A percentile compares a stretch with the other conserved stretches of the same genome.
Evolutionary conservation across 345 rosid genomes (phyloP).

Genomic region (Eucalyptus sp.): DNA sequence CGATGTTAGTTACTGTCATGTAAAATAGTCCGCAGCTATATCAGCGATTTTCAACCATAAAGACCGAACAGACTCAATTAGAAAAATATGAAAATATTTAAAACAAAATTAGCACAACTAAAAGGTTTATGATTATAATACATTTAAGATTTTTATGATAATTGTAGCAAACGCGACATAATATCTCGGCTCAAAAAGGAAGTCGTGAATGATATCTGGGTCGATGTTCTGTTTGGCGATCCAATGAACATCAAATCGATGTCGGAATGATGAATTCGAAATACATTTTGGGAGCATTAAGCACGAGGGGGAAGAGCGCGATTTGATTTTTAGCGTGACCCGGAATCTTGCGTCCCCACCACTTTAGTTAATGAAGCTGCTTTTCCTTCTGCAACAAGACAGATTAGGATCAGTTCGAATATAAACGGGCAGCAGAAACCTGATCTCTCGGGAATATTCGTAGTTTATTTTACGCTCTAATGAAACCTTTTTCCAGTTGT

Average conservation of each 20-base stretch:
- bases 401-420: neutral
- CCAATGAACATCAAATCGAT: neutral
- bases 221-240: neutral
- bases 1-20: accelerated
- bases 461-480: neutral
- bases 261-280: neutral
- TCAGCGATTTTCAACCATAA: neutral
- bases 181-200: neutral
- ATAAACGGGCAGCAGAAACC: neutral
- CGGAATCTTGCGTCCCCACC: neutral
- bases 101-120: accelerated
- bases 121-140: accelerated
- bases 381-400: neutral
- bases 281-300: neutral
- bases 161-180: neutral
- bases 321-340: neutral
- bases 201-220: accelerated
- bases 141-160: too few species aligned
- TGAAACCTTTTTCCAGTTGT: neutral
- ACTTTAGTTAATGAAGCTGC: neutral
- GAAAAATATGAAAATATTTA: accelerated
- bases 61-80: too few species aligned
- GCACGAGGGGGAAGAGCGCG: neutral
- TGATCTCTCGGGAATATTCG: neutral
- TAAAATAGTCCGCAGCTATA: too few species aligned